These are phyloP conservation scores for Hygrophila difformis DNA, from an alignment of 257 asterid genomes.

Conservation along the genomic window DNA sequence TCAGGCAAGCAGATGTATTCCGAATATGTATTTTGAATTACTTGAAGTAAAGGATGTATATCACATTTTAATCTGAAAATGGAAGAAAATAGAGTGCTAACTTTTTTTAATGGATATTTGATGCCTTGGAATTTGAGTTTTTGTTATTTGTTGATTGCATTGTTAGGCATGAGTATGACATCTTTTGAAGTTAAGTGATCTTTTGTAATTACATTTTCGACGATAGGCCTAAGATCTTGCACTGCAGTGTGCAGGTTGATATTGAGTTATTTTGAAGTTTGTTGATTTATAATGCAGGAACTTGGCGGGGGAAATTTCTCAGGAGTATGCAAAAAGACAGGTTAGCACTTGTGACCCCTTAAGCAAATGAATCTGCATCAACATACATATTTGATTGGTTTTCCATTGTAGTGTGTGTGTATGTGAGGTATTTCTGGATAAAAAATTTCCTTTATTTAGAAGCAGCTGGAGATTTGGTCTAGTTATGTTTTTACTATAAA, in stretches of 20 bases:
- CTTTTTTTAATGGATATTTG: background rate
- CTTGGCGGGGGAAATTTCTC: slow-evolving; percentile 88
- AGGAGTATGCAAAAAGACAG: slow-evolving; percentile 75
- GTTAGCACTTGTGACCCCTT: slow-evolving; percentile 43
- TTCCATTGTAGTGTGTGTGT: too few relatives aligned
- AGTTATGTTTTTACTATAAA: too few relatives aligned
- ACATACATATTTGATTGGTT: too few relatives aligned
- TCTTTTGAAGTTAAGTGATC: too few relatives aligned
- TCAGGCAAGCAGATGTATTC: slow-evolving; percentile 3
- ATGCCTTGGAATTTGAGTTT: background rate
- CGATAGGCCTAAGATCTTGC: background rate
- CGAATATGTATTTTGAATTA: background rate
- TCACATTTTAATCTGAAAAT: background rate
- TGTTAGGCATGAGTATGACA: background rate
- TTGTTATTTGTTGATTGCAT: background rate
- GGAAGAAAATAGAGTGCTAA: background rate
- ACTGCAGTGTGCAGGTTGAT: slow-evolving; percentile 3
- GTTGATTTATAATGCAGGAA: slow-evolving; percentile 45
- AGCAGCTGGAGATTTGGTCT: too few relatives aligned
- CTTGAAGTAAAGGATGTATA: background rate
- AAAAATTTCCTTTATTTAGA: too few relatives aligned
- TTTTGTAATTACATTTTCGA: too few relatives aligned
- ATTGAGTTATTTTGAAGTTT: slow-evolving; percentile 3
- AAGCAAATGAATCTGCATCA: too few relatives aligned
- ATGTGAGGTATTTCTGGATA: too few relatives aligned